Evolutionary conservation across 164 flowering plant genomes (phyloP), one percentile per base, ranked within the genome.

Genomic region (Macadamia tetraphylla): DNA sequence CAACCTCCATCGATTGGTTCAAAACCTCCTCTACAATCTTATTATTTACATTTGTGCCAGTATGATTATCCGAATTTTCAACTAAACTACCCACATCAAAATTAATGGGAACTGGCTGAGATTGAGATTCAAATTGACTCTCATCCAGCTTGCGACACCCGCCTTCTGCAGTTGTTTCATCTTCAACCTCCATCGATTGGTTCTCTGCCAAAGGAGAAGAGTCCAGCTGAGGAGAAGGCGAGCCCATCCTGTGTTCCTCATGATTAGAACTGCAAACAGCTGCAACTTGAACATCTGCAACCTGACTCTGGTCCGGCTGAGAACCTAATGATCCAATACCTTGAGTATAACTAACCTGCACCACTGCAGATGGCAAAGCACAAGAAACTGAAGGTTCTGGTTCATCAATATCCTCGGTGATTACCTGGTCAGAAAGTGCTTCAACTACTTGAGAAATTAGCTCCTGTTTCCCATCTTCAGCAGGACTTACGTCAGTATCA

Each of bases 31-130:
- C 40, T 35, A 35, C 40, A 35, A 5, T 35, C 5, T 35, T 35
- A 2, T 35, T 35, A 35, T 35, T 35, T 5, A 35, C 40, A 35
- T 35, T 60, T 12, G 35, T 65, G 68, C 42, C 52, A 9, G 18
- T 32, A 68, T 15, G 63, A 14, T 23, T 51, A 32, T 23, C 60
- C 35, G 63, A 67, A 63, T 68, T 64, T 18, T 63, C 67, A 48
- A 62, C 70, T 31, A 55, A 17, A 67, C 58, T 56, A 56, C 70
- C 62, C 12, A 14, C 18, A 58, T 58, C 48, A 18, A 58, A 43
- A 1, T 46, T 59, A 9, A 12, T 48, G 0, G 12, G 63, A 42
- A n/a, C 40, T 55, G 11, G 17, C 43, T 53, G 42, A 15, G 62
- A 55, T 31, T 46, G 8, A 10, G 23, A 40, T n/a, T 12, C 43